A percentile compares a stretch with the other conserved stretches of the same genome.
Evolutionary conservation across 2,329 filamentous ascomycete species (phyloP).

Genomic region (Trichoderma polysporum): DNA sequence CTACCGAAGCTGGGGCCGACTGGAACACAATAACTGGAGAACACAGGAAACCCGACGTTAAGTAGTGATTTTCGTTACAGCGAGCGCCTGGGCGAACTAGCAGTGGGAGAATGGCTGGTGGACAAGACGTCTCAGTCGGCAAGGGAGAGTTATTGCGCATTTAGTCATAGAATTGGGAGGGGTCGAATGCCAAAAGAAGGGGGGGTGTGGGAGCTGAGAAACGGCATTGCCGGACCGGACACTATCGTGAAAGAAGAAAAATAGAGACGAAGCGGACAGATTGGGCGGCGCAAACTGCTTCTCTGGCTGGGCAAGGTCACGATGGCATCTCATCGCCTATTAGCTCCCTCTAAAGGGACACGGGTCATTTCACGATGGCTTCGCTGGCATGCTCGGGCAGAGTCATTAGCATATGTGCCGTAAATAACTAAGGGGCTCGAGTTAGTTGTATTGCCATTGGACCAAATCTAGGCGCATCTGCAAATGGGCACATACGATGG

Average conservation of each 20-base stretch:
- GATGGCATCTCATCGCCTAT: conserved; percentile 17
- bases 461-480: background rate
- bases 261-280: background rate
- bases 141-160: conserved; percentile 29
- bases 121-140: conserved; percentile 29
- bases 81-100: background rate
- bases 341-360: conserved; percentile 13
- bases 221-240: background rate
- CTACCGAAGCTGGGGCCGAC: background rate
- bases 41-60: conserved; percentile 14
- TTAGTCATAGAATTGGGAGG: conserved; percentile 24
- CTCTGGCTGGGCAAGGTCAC: conserved; percentile 3
- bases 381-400: conserved; percentile 19
- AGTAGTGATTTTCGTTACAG: conserved; percentile 17
- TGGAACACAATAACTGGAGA: conserved; percentile 17
- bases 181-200: conserved; percentile 3
- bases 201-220: conserved; percentile 14
- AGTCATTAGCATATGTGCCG: conserved; percentile 20
- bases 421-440: conserved; percentile 1
- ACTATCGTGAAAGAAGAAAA: conserved; percentile 4
- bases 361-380: conserved; percentile 22
- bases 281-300: background rate
- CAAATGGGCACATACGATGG: background rate
- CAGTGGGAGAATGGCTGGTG: conserved; percentile 19
- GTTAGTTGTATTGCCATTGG: background rate